Percentiles rank a stretch among this genome's conserved stretches.
Conservation (phyloP, 2,329 filamentous ascomycete genomes). For the Botrytis porri region DNA sequence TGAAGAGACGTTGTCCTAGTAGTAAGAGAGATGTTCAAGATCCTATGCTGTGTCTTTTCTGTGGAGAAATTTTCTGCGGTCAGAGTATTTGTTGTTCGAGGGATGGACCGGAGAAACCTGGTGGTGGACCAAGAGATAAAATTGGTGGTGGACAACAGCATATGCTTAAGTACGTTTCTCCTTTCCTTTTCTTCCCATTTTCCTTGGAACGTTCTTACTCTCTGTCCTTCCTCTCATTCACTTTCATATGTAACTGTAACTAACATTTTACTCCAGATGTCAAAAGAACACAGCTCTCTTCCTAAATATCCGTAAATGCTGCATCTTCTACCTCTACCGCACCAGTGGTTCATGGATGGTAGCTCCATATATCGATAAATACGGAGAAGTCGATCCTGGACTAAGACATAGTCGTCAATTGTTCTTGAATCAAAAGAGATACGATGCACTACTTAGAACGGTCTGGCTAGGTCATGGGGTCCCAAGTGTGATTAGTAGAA, state of each 20-base stretch:
- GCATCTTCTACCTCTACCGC: slow-evolving; percentile 81
- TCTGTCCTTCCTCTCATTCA: not conserved
- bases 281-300: slow-evolving; percentile 89
- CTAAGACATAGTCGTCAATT: slow-evolving; percentile 83
- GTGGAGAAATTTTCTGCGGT: slow-evolving; percentile 93
- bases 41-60: slow-evolving; percentile 89
- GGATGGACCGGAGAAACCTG: slow-evolving; percentile 42
- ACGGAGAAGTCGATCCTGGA: slow-evolving; percentile 93
- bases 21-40: slow-evolving; percentile 90
- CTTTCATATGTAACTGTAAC: slow-evolving; percentile 19
- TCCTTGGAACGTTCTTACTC: not conserved
- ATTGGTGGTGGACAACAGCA: slow-evolving; percentile 90
- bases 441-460: slow-evolving; percentile 81
- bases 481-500: slow-evolving; percentile 83
- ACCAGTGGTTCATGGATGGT: slow-evolving; percentile 78
- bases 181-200: not conserved
- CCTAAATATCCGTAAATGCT: slow-evolving; percentile 95
- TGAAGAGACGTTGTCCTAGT: slow-evolving; percentile 76
- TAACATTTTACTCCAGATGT: slow-evolving; percentile 57
- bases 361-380: slow-evolving; percentile 92
- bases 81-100: slow-evolving; percentile 89
- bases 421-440: slow-evolving; percentile 89
- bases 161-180: slow-evolving; percentile 58
- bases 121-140: slow-evolving; percentile 41
- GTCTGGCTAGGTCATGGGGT: slow-evolving; percentile 86